A percentile compares a stretch with the other conserved stretches of the same genome.
phyloP scores from a whole-genome alignment of 2,329 filamentous ascomycete genomes.

The Conoideocrella luteorostrata region DNA sequence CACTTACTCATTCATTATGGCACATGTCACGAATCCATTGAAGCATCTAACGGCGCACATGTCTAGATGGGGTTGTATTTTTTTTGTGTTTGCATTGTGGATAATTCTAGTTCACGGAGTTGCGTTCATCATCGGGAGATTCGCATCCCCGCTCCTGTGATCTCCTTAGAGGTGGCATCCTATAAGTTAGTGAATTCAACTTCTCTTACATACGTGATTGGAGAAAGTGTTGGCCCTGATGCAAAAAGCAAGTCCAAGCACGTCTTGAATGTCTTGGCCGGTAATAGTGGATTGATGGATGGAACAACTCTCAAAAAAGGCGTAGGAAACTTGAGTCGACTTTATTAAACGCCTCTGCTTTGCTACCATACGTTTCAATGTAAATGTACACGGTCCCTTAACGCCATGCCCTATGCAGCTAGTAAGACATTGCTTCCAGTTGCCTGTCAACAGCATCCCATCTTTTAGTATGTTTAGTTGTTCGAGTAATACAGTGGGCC shows the following conservation, averaged over 20 bases:
- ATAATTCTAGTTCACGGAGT: neutral
- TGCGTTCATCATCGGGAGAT: neutral
- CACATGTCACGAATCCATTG: constrained; percentile 6
- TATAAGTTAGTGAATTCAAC: no score
- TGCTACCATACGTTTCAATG: constrained; percentile 15
- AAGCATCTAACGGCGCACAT: constrained; percentile 11
- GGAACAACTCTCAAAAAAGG: neutral
- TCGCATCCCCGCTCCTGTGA: neutral
- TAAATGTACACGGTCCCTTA: constrained; percentile 30
- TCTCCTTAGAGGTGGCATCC: no score
- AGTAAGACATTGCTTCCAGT: constrained; percentile 7
- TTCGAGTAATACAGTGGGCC: constrained; percentile 1
- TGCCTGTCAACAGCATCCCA: constrained; percentile 1
- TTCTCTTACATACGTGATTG: no score
- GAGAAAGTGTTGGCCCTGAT: no score
- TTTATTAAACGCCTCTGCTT: neutral
- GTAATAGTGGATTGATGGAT: no score
- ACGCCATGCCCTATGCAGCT: constrained; percentile 33
- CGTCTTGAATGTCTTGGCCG: no score
- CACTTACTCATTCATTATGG: neutral
- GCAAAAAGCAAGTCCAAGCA: no score
- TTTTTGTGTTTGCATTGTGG: neutral
- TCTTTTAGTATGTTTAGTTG: neutral
- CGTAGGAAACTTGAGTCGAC: neutral
- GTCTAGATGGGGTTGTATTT: constrained; percentile 3